Evolutionary conservation across 495 filamentous ascomycete species (phyloP).

Genomic region (Daldinia childiae): DNA sequence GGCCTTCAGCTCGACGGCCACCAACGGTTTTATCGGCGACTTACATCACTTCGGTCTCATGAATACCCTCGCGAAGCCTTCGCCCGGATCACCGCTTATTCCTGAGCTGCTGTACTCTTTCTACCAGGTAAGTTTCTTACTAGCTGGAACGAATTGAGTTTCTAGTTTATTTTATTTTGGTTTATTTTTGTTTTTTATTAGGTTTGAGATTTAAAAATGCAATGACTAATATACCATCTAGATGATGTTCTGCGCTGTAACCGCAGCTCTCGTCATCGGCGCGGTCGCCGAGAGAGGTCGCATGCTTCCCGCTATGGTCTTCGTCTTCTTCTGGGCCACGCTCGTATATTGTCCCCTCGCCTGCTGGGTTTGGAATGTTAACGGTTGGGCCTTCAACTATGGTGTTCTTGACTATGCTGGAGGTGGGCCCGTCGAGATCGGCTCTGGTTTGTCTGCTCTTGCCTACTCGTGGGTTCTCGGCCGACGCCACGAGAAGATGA

Average conservation of each 20-base stretch:
- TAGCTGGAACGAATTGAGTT: slow-evolving; percentile 68
- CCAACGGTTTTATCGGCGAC: slow-evolving; percentile 83
- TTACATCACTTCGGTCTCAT: slow-evolving; percentile 85
- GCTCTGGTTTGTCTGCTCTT: slow-evolving; percentile 88
- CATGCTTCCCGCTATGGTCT: slow-evolving; percentile 93
- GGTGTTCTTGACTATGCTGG: slow-evolving; percentile 97
- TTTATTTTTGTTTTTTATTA: slow-evolving; percentile 39
- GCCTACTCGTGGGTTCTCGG: slow-evolving; percentile 97
- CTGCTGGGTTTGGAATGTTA: slow-evolving; percentile 94
- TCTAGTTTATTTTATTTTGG: background rate
- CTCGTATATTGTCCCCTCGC: slow-evolving; percentile 96
- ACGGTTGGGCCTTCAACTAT: slow-evolving; percentile 92
- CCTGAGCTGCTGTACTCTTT: slow-evolving; percentile 95
- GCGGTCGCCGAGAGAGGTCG: slow-evolving; percentile 94
- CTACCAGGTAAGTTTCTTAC: slow-evolving; percentile 76
- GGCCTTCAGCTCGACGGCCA: slow-evolving; percentile 84
- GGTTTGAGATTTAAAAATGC: slow-evolving; percentile 13
- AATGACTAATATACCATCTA: slow-evolving; percentile 47
- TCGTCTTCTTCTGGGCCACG: slow-evolving; percentile 94
- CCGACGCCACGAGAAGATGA: slow-evolving; percentile 98
- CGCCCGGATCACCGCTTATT: slow-evolving; percentile 80
- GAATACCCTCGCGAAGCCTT: slow-evolving; percentile 78
- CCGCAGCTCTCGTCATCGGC: slow-evolving; percentile 91
- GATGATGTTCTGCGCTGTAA: slow-evolving; percentile 97
- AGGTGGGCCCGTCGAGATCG: slow-evolving; percentile 97